These are phyloP conservation scores for Rhodomyrtus tomentosa DNA, from an alignment of 345 rosid species.

Conservation along the genomic window DNA sequence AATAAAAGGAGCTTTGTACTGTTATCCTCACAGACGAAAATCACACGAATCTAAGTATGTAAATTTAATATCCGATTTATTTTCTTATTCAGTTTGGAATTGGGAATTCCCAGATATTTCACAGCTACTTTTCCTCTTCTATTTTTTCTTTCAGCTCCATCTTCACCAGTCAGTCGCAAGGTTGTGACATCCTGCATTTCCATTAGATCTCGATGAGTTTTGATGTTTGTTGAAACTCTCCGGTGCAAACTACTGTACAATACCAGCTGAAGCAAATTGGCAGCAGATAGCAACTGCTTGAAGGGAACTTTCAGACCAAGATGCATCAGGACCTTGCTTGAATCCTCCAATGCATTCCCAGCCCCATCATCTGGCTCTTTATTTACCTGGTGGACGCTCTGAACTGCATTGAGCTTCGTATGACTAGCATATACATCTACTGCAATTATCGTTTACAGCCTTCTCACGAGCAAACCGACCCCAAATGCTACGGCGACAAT, in stretches of 20 bases:
- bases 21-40: rapidly evolving
- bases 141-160: not conserved
- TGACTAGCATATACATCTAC: no score
- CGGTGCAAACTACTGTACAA: not conserved
- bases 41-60: rapidly evolving
- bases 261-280: not conserved
- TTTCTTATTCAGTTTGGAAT: not conserved
- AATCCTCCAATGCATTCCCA: not conserved
- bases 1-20: not conserved
- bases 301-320: not conserved
- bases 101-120: not conserved
- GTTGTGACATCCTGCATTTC: not conserved
- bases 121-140: not conserved
- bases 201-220: not conserved
- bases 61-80: not conserved
- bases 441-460: not conserved
- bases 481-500: not conserved
- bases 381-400: not conserved
- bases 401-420: not conserved
- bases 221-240: not conserved
- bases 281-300: not conserved
- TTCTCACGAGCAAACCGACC: not conserved
- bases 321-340: not conserved
- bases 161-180: not conserved
- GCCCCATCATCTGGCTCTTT: not conserved